Conservation (phyloP, 1,284 basidiomycete species). For the Microbotryum scabiosae region DNA sequence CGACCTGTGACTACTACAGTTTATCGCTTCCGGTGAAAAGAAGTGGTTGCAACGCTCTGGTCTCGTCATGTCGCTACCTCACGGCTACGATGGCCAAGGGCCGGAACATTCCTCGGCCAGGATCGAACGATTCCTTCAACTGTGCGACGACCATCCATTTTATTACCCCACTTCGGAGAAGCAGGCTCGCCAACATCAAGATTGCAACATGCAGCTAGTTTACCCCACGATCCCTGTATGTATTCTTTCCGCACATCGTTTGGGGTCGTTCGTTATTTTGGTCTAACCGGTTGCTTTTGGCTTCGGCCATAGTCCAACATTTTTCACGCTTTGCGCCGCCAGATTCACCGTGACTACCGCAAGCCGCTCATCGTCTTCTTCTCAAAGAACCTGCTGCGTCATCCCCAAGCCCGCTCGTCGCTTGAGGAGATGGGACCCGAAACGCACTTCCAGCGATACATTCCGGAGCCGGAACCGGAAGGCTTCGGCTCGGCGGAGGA, state of each 20-base stretch:
- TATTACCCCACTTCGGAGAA: slow-evolving; percentile 81
- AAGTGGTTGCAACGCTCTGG: slow-evolving; percentile 98
- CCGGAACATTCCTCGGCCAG: slow-evolving; percentile 97
- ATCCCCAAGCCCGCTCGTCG: slow-evolving; percentile 79
- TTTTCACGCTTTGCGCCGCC: slow-evolving; percentile 80
- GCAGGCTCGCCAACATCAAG: slow-evolving; percentile 91
- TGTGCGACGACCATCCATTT: slow-evolving; percentile 95
- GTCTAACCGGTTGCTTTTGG: slow-evolving; percentile 39
- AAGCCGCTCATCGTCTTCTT: slow-evolving; percentile 95
- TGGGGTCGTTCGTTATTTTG: neutral
- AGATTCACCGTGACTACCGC: slow-evolving; percentile 91
- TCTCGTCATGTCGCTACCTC: slow-evolving; percentile 82
- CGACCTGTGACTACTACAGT: slow-evolving; percentile 49
- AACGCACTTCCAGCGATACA: slow-evolving; percentile 83
- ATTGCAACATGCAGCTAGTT: slow-evolving; percentile 98
- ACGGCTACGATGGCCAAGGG: slow-evolving; percentile 98
- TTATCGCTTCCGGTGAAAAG: slow-evolving; percentile 92
- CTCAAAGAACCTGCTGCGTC: slow-evolving; percentile 89
- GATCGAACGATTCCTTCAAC: slow-evolving; percentile 92
- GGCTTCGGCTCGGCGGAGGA: slow-evolving; percentile 70
- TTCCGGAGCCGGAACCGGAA: slow-evolving; percentile 71
- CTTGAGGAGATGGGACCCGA: slow-evolving; percentile 83
- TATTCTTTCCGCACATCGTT: slow-evolving; percentile 11
- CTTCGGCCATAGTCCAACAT: slow-evolving; percentile 37
- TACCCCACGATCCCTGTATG: slow-evolving; percentile 59